Conservation (phyloP, 345 rosid genomes). For the Gossypium thurberi region DNA sequence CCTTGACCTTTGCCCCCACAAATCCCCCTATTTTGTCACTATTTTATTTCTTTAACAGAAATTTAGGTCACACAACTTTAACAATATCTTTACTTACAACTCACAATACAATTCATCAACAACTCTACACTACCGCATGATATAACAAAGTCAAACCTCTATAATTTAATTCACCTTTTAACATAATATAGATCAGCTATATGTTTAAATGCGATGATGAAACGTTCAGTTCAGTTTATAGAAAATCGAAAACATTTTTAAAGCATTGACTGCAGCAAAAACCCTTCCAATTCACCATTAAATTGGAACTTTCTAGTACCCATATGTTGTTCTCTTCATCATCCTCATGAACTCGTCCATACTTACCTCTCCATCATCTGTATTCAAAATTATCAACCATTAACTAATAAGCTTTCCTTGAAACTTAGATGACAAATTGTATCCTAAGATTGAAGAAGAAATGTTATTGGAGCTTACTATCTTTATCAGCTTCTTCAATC, state of each 20-base stretch:
- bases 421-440: background rate
- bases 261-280: background rate
- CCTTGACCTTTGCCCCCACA: too few relatives aligned
- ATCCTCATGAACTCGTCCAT: too few relatives aligned
- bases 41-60: too few relatives aligned
- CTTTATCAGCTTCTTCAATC: slow-evolving; percentile 75
- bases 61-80: too few relatives aligned
- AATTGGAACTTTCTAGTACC: slow-evolving; percentile 22
- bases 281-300: slow-evolving; percentile 10
- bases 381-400: background rate
- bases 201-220: background rate
- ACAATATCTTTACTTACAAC: too few relatives aligned
- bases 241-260: background rate
- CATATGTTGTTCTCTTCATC: slow-evolving; percentile 21
- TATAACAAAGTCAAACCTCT: too few relatives aligned
- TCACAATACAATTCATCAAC: too few relatives aligned
- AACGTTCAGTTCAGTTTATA: background rate
- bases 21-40: too few relatives aligned
- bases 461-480: slow-evolving; percentile 38
- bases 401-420: background rate
- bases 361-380: too few relatives aligned
- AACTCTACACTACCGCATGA: too few relatives aligned
- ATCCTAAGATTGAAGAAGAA: background rate
- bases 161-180: too few relatives aligned
- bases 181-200: too few relatives aligned